A percentile compares a stretch with the other conserved stretches of the same genome.
phyloP scores from a whole-genome alignment of 2,329 filamentous ascomycete species.

The Aaosphaeria arxii region DNA sequence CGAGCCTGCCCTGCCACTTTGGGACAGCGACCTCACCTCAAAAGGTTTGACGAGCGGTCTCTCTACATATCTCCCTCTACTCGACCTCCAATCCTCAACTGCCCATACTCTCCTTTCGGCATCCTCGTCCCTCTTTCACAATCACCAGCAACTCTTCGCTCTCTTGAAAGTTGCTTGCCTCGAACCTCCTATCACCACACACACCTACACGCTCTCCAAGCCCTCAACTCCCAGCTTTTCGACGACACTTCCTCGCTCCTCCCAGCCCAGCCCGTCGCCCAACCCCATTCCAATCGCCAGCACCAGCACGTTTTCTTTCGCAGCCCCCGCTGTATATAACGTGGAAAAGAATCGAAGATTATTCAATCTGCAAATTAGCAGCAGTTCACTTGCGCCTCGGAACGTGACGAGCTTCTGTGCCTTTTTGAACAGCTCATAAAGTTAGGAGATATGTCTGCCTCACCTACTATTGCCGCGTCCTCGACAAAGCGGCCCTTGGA shows the following conservation, averaged over 20 bases:
- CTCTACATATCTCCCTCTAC: constrained; percentile 40
- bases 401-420: constrained; percentile 29
- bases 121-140: constrained; percentile 27
- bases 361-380: constrained; percentile 31
- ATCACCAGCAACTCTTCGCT: constrained; percentile 26
- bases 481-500: constrained; percentile 93
- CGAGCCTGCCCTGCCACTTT: constrained; percentile 13
- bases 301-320: constrained; percentile 92
- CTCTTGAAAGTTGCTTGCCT: constrained; percentile 20
- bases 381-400: constrained; percentile 23
- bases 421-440: constrained; percentile 21
- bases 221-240: constrained; percentile 25
- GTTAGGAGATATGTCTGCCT: constrained; percentile 42
- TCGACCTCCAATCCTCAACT: constrained; percentile 30
- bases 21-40: constrained; percentile 24
- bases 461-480: constrained; percentile 50
- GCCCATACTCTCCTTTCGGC: constrained; percentile 21
- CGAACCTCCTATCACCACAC: constrained; percentile 25
- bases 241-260: constrained; percentile 32
- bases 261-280: constrained; percentile 19
- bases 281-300: constrained; percentile 22
- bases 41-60: constrained; percentile 40
- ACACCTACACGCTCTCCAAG: constrained; percentile 27
- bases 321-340: constrained; percentile 71
- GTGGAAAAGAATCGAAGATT: constrained; percentile 45